Base-by-base conservation (phyloP, 148 eudicot species). In the Tetragonia tetragonoides region DNA sequence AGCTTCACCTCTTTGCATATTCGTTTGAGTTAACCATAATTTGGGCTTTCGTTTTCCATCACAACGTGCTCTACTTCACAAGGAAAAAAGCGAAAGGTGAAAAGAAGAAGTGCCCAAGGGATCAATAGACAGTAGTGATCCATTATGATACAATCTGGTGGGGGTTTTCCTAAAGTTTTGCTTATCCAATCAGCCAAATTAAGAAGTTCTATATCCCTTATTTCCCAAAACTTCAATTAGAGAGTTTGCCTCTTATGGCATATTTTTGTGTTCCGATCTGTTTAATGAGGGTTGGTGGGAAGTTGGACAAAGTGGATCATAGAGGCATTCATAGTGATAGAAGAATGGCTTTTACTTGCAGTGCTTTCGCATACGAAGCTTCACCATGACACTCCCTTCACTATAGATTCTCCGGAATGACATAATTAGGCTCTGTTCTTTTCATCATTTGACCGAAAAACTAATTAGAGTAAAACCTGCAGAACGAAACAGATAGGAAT, bases 141-240 rank as follows among this genome's bases (percentile, higher is more conserved):
- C 4, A 21, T 10, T 14, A 76, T 54, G 66, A 76, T 68, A 38
- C 65, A n/a, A 34, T 67, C 65, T 76, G 73, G 79, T 68, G 53
- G 79, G 79, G 72, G 21, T 56, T 57, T 57, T 57, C 21, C 39
- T 16, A 76, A 39, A 49, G 12, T 51, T 76, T 61, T 66, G 69
- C 42, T 67, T 76, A 76, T 68, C 64, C 67, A 65, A 51, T 76
- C 41, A 76, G 51, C 79, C 72, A 68, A 18, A 24, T 75, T 74
- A 37, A 75, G 77, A 61, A 61, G 53, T 41, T 21, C 11, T 63
- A 75, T 14, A 60, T 10, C 20, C 60, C 28, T 60, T 61, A 60
- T 74, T 47, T 64, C 60, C 39, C 39, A 74, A 40, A 28, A 57
- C 68, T 56, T 63, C 40, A 0, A 44, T 63, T 44, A 15, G 54